Evolutionary conservation across 768 basidiomycete species (phyloP).

Genomic region (Vararia minispora): DNA sequence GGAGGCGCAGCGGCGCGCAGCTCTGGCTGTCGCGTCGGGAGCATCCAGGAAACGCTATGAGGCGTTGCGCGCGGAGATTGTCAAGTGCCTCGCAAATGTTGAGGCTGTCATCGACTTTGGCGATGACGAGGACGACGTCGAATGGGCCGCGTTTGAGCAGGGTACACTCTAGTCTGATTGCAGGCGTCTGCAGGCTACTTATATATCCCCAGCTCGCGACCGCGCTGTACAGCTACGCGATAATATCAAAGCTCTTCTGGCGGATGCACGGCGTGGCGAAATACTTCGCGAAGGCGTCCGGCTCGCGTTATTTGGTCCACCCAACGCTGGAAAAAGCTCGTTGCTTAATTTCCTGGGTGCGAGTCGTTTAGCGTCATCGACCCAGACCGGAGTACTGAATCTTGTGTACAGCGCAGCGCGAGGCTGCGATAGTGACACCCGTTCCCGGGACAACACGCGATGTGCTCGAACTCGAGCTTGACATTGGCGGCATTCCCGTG

Average conservation of each 20-base stretch:
- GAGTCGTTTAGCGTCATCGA: conserved; percentile 10
- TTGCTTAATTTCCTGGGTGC: conserved; percentile 75
- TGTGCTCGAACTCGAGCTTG: conserved; percentile 72
- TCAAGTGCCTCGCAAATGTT: conserved; percentile 63
- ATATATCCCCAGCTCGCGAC: conserved; percentile 32
- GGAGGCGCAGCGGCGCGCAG: conserved; percentile 66
- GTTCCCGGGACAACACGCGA: conserved; percentile 87
- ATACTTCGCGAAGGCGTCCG: conserved; percentile 74
- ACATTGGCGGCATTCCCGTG: conserved; percentile 81
- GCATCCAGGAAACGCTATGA: conserved; percentile 47
- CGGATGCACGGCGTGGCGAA: conserved; percentile 71
- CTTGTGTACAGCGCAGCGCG: conserved; percentile 56
- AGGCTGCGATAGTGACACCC: conserved; percentile 83
- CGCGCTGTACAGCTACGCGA: conserved; percentile 38
- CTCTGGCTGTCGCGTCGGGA: conserved; percentile 66
- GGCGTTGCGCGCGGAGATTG: conserved; percentile 48
- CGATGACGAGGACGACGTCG: conserved; percentile 83
- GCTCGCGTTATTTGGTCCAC: conserved; percentile 83
- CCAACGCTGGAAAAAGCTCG: conserved; percentile 92
- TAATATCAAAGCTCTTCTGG: conserved; percentile 44
- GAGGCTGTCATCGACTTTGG: conserved; percentile 93
- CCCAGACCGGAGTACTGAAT: neutral
- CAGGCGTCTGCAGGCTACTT: too few relatives aligned
- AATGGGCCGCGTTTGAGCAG: conserved; percentile 66
- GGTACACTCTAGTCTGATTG: conserved; percentile 34